phyloP scores from a whole-genome alignment of 108 stramenopile species.

The Cyclotella sp. region DNA sequence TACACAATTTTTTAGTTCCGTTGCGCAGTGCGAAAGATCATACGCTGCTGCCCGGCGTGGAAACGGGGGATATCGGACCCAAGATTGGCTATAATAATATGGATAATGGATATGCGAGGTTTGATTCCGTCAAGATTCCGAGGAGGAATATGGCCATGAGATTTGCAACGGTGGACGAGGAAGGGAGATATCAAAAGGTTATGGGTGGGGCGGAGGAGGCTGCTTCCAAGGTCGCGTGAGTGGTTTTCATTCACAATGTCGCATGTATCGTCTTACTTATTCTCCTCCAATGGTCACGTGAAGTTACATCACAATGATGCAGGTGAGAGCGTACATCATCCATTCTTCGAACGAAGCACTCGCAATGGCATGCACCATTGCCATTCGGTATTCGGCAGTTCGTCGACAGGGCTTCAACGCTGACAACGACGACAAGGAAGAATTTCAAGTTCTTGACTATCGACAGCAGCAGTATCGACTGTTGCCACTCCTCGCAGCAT shows the following conservation, averaged over 20 bases:
- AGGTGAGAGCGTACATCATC: constrained; percentile 88
- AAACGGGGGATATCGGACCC: constrained; percentile 95
- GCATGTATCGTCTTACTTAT: background rate
- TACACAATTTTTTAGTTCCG: constrained; percentile 96
- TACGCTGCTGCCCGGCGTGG: constrained; percentile 86
- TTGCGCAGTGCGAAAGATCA: constrained; percentile 83
- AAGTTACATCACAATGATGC: constrained; percentile 97
- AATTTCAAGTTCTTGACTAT: constrained; percentile 93
- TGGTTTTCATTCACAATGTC: background rate
- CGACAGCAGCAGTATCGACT: constrained; percentile 95
- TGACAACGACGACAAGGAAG: constrained; percentile 56
- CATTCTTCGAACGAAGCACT: constrained; percentile 71
- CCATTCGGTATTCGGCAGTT: constrained; percentile 91
- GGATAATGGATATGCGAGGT: constrained; percentile 95
- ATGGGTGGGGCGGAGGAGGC: constrained; percentile 60
- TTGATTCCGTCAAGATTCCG: constrained; percentile 88
- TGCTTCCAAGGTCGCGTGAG: constrained; percentile 74
- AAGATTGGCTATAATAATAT: constrained; percentile 96
- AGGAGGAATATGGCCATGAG: constrained; percentile 95
- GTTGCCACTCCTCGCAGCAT: constrained; percentile 86
- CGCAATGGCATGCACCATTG: constrained; percentile 89
- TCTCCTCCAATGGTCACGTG: background rate
- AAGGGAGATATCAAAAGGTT: constrained; percentile 70
- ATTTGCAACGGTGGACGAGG: constrained; percentile 78
- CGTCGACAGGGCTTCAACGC: constrained; percentile 90